Percentiles rank a stretch among this genome's conserved stretches.
Evolutionary conservation across 108 stramenopile genomes (phyloP).

Genomic region (Skeletonema menzelii): DNA sequence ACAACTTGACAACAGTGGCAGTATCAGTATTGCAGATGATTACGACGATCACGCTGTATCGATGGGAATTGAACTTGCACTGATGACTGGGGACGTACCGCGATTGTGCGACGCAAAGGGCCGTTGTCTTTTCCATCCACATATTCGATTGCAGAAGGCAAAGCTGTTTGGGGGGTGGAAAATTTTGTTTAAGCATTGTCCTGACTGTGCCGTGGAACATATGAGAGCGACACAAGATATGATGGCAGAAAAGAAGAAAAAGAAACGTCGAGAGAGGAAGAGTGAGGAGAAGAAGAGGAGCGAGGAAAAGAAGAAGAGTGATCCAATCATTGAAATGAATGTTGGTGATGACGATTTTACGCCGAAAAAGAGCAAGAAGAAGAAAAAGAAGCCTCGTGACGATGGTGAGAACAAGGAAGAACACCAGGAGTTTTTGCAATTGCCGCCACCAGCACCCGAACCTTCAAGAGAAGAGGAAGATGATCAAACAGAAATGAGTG

Average conservation of each 20-base stretch:
- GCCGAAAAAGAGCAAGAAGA: background rate
- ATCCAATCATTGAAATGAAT: slow-evolving; percentile 21
- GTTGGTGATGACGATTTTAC: slow-evolving; percentile 18
- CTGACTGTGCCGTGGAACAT: slow-evolving; percentile 44
- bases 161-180: slow-evolving; percentile 46
- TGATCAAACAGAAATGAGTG: background rate
- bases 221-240: slow-evolving; percentile 39
- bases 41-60: slow-evolving; percentile 3
- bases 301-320: slow-evolving; percentile 4
- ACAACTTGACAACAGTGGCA: background rate
- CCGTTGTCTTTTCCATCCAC: slow-evolving; percentile 31
- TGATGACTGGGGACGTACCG: slow-evolving; percentile 18
- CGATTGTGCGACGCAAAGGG: slow-evolving; percentile 37
- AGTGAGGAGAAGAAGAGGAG: background rate
- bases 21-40: background rate
- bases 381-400: slow-evolving; percentile 6
- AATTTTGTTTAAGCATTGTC: slow-evolving; percentile 40
- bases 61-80: slow-evolving; percentile 14
- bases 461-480: background rate
- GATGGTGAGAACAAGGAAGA: slow-evolving; percentile 5
- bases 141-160: slow-evolving; percentile 37
- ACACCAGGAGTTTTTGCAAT: background rate
- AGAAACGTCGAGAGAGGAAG: slow-evolving; percentile 4
- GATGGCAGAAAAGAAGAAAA: slow-evolving; percentile 17
- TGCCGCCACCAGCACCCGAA: background rate